Evolutionary conservation across 495 filamentous ascomycete species (phyloP).

Genomic region (Lichenothelia convexa): DNA sequence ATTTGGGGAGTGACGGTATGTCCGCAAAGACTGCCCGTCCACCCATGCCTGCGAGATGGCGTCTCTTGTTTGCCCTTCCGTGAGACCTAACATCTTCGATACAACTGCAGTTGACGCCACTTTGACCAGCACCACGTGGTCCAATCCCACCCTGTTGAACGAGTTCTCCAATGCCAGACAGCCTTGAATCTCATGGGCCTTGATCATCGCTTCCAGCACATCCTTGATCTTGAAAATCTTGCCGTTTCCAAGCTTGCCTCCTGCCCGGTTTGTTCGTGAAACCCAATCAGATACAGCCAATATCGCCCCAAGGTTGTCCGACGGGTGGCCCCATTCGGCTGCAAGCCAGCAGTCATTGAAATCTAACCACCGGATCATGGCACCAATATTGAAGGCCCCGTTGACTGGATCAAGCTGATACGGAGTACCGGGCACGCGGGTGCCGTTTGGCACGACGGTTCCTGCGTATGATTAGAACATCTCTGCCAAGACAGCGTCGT

Average conservation of each 20-base stretch:
- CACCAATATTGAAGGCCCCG: conserved; percentile 95
- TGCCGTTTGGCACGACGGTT: conserved; percentile 86
- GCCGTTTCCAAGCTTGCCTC: conserved; percentile 68
- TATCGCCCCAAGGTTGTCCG: conserved; percentile 91
- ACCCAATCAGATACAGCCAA: conserved; percentile 95
- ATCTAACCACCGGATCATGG: conserved; percentile 96
- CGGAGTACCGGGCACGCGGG: conserved; percentile 75
- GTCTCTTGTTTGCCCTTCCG: conserved; percentile 78
- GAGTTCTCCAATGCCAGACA: conserved; percentile 93
- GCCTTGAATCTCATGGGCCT: conserved; percentile 98
- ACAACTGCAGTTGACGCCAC: conserved; percentile 90
- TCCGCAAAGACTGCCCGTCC: conserved; percentile 87
- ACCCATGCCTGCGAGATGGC: conserved; percentile 95
- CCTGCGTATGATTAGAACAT: no score
- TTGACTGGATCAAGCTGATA: conserved; percentile 92
- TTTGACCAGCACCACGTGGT: conserved; percentile 96
- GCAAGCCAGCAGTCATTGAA: conserved; percentile 99
- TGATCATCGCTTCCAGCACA: conserved; percentile 96
- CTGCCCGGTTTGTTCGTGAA: conserved; percentile 83
- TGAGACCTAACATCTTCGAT: conserved; percentile 79
- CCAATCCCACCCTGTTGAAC: conserved; percentile 92
- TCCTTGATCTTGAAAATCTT: conserved; percentile 75
- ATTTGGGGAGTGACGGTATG: conserved; percentile 92
- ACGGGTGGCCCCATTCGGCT: conserved; percentile 96
- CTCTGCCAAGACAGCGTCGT: no score